Evolutionary conservation across 2,329 filamentous ascomycete species (phyloP).

Genomic region (Pestalotiopsis fici): DNA sequence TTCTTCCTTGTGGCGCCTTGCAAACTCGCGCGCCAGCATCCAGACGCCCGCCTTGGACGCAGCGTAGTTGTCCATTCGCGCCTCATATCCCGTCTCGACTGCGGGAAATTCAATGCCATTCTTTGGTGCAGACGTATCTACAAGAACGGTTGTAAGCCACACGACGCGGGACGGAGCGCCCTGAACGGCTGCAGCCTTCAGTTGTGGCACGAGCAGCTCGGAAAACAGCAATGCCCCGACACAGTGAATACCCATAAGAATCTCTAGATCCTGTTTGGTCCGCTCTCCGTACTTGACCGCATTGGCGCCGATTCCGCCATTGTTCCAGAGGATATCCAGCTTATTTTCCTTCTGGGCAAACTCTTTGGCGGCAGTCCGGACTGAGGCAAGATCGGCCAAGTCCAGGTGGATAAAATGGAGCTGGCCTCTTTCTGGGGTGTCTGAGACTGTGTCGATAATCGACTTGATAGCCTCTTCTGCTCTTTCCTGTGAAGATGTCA

Average conservation of each 20-base stretch:
- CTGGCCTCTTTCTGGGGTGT: background rate
- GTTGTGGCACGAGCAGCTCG: constrained; percentile 26
- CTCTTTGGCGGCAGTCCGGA: constrained; percentile 11
- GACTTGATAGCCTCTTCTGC: background rate
- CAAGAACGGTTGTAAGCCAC: background rate
- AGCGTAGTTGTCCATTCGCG: constrained; percentile 26
- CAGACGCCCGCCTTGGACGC: constrained; percentile 36
- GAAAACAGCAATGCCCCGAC: constrained; percentile 31
- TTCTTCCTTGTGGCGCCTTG: constrained; percentile 17
- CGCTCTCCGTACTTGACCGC: constrained; percentile 16
- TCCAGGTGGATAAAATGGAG: constrained; percentile 18
- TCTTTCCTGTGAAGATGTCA: background rate
- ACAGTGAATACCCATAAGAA: constrained; percentile 30
- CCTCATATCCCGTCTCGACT: constrained; percentile 18
- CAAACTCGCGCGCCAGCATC: constrained; percentile 32
- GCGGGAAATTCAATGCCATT: constrained; percentile 19
- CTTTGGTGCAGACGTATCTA: background rate
- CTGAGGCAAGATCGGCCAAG: constrained; percentile 16
- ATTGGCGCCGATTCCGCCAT: constrained; percentile 22
- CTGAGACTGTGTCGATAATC: background rate
- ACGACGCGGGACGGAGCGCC: constrained; percentile 13
- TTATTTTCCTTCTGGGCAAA: constrained; percentile 17
- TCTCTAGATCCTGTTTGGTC: constrained; percentile 33
- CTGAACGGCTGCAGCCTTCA: constrained; percentile 26
- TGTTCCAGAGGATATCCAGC: constrained; percentile 23